These are phyloP conservation scores for Arthroderma uncinatum DNA, from an alignment of 2,329 filamentous ascomycete genomes.

Conservation along the genomic window DNA sequence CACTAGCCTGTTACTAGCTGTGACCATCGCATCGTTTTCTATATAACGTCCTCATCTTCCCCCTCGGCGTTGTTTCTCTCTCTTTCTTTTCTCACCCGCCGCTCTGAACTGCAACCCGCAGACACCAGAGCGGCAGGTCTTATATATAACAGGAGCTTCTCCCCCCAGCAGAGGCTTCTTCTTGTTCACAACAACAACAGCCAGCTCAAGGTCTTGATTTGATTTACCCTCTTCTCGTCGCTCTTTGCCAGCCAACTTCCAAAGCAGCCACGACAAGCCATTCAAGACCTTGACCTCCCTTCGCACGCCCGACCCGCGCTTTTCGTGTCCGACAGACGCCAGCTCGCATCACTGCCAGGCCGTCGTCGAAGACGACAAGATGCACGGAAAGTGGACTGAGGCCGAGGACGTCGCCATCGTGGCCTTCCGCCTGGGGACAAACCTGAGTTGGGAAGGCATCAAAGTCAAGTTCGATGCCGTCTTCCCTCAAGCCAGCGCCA, in stretches of 20 bases:
- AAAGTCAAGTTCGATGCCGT: slow-evolving; percentile 7
- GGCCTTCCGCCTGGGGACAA: slow-evolving; percentile 14
- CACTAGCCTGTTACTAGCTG: background rate
- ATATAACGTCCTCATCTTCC: slow-evolving; percentile 15
- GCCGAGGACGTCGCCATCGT: slow-evolving; percentile 15
- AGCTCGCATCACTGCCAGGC: background rate
- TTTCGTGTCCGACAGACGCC: background rate
- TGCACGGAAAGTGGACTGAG: slow-evolving; percentile 10
- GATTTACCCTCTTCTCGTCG: background rate
- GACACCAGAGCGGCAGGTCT: slow-evolving; percentile 9
- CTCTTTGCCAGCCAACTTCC: background rate
- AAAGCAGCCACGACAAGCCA: background rate
- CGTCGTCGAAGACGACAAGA: background rate
- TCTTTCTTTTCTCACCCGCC: background rate
- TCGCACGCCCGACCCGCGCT: background rate
- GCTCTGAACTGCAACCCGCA: slow-evolving; percentile 6
- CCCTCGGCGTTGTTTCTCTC: slow-evolving; percentile 5
- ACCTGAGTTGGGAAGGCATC: slow-evolving; percentile 13
- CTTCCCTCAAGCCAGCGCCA: slow-evolving; percentile 9
- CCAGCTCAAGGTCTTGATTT: background rate
- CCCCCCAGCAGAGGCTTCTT: background rate
- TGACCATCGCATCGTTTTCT: background rate
- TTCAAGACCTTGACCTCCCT: background rate
- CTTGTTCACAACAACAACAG: background rate
- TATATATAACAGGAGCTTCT: slow-evolving; percentile 5